Base-by-base conservation (phyloP, 2,329 filamentous ascomycete species). In the Alternaria sp. region DNA sequence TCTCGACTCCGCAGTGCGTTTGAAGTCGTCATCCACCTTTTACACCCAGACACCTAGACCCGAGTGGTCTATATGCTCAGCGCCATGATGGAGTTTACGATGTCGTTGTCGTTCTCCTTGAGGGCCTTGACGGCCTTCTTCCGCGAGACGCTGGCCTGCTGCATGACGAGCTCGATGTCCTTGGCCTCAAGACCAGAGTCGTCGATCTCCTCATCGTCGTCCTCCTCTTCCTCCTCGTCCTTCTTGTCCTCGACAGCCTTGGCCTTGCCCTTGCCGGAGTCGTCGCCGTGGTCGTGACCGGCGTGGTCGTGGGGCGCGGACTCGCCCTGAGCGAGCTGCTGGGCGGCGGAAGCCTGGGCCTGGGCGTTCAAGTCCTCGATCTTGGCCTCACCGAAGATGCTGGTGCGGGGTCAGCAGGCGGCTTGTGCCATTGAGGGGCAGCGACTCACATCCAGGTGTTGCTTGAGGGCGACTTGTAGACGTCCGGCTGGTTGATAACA, bases 1-100 rank as follows among this genome's bases (percentile, higher is more conserved):
- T 61, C 61, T 60, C 55, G 60, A 65, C 64, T 65, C 55, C 49
- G 57, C 61, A 56, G 60, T 55, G 63, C 65, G 65, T 63, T 59
- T 53, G 57, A 61, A 66, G 57, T 47, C 68, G 61, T 68, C 60
- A 49, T 66, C 67, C 66, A 60, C 65, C 59, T 51, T 61, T 63
- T 54, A 58, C 53, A 64, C 37, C 33, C 44, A 55, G 63, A 53
- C 60, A 58, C 43, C 63, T 60, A 62, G 56, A 65, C 60, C 50
- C 15, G n/a, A 45, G 12, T 49, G 61, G 61, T 67, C 72, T 79
- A 86, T 85, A 86, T 85, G 78, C 84, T 86, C 69, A 99, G 86
- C 75, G 95, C 94, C 96, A 99, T 99, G 86, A 99, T 99, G 77
- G 96, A 97, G 88, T 99, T 99, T 87, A 99, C 96, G 86, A 99